Percentiles rank a stretch among this genome's conserved stretches.
Evolutionary conservation across 768 basidiomycete genomes (phyloP).

Genomic region (Melanogaster broomeanus): DNA sequence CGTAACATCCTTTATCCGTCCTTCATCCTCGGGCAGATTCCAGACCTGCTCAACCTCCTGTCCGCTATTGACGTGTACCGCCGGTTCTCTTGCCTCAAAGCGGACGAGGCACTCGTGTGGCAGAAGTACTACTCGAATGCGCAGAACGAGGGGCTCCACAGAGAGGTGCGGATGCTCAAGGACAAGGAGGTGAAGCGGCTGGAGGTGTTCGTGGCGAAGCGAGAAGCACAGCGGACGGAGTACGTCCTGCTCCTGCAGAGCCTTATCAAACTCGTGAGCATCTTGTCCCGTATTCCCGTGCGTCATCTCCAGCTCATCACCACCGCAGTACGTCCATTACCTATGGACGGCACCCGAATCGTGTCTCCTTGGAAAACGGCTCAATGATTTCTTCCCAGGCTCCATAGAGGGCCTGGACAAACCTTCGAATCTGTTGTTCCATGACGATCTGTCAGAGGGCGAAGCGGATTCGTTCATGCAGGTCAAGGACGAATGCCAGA

Average conservation of each 20-base stretch:
- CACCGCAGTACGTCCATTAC: constrained; percentile 27
- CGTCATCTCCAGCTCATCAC: neutral
- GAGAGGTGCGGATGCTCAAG: constrained; percentile 20
- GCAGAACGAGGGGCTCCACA: neutral
- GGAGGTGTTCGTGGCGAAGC: constrained; percentile 9
- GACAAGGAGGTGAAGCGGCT: constrained; percentile 15
- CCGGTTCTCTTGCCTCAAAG: constrained; percentile 13
- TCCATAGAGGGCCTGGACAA: constrained; percentile 11
- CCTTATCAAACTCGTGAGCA: constrained; percentile 23
- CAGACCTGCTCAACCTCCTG: constrained; percentile 29
- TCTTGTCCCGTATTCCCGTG: neutral
- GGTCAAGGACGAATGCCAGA: constrained; percentile 15
- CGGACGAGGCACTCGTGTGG: constrained; percentile 25
- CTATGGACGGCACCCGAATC: constrained; percentile 30
- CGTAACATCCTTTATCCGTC: constrained; percentile 30
- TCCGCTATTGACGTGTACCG: constrained; percentile 24
- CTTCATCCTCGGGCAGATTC: constrained; percentile 33
- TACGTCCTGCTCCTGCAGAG: constrained; percentile 24
- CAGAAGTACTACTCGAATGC: constrained; percentile 22
- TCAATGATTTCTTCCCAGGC: constrained; percentile 32
- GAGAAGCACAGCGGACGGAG: constrained; percentile 15
- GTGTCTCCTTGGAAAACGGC: constrained; percentile 15
- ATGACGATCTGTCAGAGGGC: constrained; percentile 20
- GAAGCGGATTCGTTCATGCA: constrained; percentile 20
- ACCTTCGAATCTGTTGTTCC: constrained; percentile 25